Evolutionary conservation across 352 stramenopile genomes (phyloP), one percentile per base, ranked within the genome.

Genomic region (Phytophthora kernoviae): DNA sequence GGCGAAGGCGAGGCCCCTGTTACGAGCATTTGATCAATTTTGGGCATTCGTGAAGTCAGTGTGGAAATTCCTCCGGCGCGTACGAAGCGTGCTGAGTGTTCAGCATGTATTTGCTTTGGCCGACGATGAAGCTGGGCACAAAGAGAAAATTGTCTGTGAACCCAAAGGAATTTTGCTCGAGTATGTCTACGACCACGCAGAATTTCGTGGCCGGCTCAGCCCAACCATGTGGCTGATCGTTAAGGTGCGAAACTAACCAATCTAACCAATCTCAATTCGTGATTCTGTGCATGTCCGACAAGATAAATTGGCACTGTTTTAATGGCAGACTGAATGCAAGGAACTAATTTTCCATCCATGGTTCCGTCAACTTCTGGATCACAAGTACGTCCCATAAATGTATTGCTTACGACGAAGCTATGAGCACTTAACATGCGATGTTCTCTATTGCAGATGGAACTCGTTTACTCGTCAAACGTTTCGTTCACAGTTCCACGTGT

Each of bases 131-230:
- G 57, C 51, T n/a, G 52, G 58, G 5, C 50, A 77, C 33, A 84
- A 79, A 26, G 65, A 84, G 33, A 76, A 55, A 50, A 89, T 93
- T 46, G 85, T 93, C 12, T 86, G 81, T 32, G 84, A 93, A 20
- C 81, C 84, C 0, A 93, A 90, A 54, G 84, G 82, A 12, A 90
- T 93, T 41, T 50, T 93, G 36, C 92, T 90, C 60, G 84, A 93
- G 59, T 93, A 92, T 44, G 55, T 84, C n/a, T 93, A 92, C 51
- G 82, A 93, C 30, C 70, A 90, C 40, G 79, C 84, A 20, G 84
- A 93, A 54, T 87, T 88, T 32, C 66, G 77, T 0, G 79, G 80
- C 26, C 67, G 81, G 2, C 54, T 62, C 4, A 92, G 84, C 36
- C 77, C 79, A 21, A 91, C 84, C 9, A 50, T 93, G 15, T 59